These are phyloP conservation scores for Tinospora cordifolia DNA, from an alignment of 164 flowering plant species.

Conservation along the genomic window DNA sequence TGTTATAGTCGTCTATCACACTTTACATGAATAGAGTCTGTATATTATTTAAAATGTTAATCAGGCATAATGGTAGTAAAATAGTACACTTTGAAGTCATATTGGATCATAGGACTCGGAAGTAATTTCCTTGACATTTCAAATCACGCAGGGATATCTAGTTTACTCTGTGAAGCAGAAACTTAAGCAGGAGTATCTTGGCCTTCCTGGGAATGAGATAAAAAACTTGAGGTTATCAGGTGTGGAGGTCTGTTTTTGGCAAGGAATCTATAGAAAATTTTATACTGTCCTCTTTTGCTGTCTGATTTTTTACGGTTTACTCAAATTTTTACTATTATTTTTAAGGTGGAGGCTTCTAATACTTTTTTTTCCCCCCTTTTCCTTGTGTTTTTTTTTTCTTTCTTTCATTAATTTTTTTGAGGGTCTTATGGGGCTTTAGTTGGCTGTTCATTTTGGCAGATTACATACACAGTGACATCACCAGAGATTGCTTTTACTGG, in stretches of 20 bases:
- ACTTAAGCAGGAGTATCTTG: conserved; percentile 74
- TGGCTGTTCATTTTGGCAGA: conserved; percentile 36
- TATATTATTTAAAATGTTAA: too few relatives aligned
- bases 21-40: too few relatives aligned
- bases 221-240: conserved; percentile 69
- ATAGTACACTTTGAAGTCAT: too few relatives aligned
- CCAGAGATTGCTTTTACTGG: conserved; percentile 98
- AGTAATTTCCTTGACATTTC: too few relatives aligned
- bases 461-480: conserved; percentile 52
- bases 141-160: conserved; percentile 60
- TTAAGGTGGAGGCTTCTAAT: too few relatives aligned
- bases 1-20: too few relatives aligned
- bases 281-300: too few relatives aligned
- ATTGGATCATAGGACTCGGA: too few relatives aligned
- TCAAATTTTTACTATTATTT: too few relatives aligned
- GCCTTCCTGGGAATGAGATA: conserved; percentile 70
- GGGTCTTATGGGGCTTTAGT: conserved; percentile 2
- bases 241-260: conserved; percentile 63
- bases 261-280: neutral
- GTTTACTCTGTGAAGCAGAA: conserved; percentile 65
- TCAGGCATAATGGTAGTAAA: too few relatives aligned
- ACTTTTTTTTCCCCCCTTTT: neutral
- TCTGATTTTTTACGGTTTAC: too few relatives aligned
- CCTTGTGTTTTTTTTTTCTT: neutral
- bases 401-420: neutral